These are phyloP conservation scores for Leucosporidium creatinivorum DNA, from an alignment of 768 basidiomycete species.

Conservation along the genomic window DNA sequence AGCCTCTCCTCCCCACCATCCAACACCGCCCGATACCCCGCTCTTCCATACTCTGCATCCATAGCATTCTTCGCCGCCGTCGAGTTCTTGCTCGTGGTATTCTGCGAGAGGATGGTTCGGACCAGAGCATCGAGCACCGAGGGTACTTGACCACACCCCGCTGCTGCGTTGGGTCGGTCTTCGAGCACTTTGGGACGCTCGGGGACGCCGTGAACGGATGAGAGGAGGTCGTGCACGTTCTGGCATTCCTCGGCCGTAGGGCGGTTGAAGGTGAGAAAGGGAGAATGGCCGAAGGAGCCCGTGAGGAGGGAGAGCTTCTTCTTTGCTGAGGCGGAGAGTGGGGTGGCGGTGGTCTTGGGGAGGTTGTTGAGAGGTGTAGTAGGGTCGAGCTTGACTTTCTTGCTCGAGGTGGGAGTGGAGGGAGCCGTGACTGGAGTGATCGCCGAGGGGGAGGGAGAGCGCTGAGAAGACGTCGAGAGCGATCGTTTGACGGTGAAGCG, in stretches of 20 bases:
- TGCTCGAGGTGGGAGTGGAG: neutral
- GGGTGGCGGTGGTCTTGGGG: neutral
- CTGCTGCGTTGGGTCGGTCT: slow-evolving; percentile 20
- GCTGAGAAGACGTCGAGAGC: neutral
- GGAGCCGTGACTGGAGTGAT: neutral
- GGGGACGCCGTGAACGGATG: slow-evolving; percentile 33
- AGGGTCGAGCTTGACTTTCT: neutral
- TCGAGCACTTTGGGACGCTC: slow-evolving; percentile 23
- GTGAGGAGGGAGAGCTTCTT: slow-evolving; percentile 1
- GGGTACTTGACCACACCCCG: slow-evolving; percentile 34
- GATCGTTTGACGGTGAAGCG: neutral
- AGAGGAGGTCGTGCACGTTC: slow-evolving; percentile 28
- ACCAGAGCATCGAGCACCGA: slow-evolving; percentile 35
- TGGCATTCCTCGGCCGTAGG: slow-evolving; percentile 32
- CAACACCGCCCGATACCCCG: slow-evolving; percentile 29
- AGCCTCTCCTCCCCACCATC: slow-evolving; percentile 21
- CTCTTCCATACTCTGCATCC: slow-evolving; percentile 32
- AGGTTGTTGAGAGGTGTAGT: neutral
- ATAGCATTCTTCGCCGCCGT: slow-evolving; percentile 18
- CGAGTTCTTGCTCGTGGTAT: slow-evolving; percentile 18
- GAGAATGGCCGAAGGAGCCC: slow-evolving; percentile 7
- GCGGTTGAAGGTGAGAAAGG: slow-evolving; percentile 29
- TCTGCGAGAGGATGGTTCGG: neutral
- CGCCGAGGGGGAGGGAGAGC: neutral
- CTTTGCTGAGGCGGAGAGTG: neutral